phyloP scores from a whole-genome alignment of 2,329 filamentous ascomycete species.

The Botrytis medusae region DNA sequence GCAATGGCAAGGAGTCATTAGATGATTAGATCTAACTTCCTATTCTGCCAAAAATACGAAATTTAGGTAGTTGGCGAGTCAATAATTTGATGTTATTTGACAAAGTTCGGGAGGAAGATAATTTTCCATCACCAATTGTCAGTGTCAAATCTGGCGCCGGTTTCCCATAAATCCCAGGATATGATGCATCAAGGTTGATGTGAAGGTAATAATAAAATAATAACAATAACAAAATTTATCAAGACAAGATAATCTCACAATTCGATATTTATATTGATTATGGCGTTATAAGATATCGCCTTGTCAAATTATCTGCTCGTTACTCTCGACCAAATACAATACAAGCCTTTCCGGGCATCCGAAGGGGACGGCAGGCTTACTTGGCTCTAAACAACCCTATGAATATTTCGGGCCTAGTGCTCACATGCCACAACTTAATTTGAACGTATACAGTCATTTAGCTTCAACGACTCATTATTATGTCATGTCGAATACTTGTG shows the following conservation, averaged over 20 bases:
- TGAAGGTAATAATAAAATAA: not conserved
- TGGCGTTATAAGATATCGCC: not conserved
- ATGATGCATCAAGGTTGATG: not conserved
- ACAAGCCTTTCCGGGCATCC: not conserved
- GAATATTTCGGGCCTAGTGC: not conserved
- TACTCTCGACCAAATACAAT: not conserved
- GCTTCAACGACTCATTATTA: not conserved
- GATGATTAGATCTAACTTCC: not conserved
- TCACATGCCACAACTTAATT: not conserved
- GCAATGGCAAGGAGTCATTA: not conserved
- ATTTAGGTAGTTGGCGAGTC: not conserved
- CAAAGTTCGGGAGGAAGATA: not conserved
- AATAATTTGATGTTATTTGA: not conserved
- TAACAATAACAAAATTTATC: not conserved
- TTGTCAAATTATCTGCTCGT: not conserved
- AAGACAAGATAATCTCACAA: not conserved
- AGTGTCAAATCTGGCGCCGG: no score
- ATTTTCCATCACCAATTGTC: not conserved
- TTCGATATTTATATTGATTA: not conserved
- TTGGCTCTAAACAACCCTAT: not conserved
- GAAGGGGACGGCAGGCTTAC: not conserved
- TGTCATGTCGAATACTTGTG: not conserved
- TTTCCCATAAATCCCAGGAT: not conserved
- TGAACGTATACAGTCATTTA: not conserved
- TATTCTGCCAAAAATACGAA: not conserved